Conservation (phyloP, 495 filamentous ascomycete species). For the Penicillium verhagenii region DNA sequence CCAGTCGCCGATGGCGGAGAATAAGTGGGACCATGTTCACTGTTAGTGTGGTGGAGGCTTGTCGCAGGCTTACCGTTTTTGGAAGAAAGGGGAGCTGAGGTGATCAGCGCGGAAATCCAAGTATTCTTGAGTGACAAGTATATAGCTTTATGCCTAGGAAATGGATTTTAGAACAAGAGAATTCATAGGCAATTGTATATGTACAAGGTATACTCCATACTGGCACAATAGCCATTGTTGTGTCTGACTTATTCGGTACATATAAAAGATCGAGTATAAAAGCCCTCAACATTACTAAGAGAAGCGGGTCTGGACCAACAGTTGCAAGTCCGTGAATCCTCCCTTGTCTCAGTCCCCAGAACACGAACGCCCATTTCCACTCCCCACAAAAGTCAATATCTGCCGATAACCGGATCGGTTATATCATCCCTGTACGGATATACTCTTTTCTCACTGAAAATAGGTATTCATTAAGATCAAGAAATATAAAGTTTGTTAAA, state of each 20-base stretch:
- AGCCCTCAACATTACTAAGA: background rate
- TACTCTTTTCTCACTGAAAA: too few relatives aligned
- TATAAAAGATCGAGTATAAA: too few relatives aligned
- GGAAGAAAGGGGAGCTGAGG: background rate
- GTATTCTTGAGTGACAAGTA: too few relatives aligned
- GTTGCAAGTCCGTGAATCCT: too few relatives aligned
- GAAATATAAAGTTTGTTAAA: background rate
- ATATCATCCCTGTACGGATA: too few relatives aligned
- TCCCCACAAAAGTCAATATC: constrained; percentile 4
- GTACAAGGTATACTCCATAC: background rate
- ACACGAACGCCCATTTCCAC: constrained; percentile 5
- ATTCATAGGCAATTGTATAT: too few relatives aligned
- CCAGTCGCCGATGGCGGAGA: constrained; percentile 21
- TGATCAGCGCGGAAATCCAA: constrained; percentile 11
- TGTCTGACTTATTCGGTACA: too few relatives aligned
- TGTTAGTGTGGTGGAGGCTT: constrained; percentile 9
- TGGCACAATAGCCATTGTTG: too few relatives aligned
- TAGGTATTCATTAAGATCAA: too few relatives aligned
- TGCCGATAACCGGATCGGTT: background rate
- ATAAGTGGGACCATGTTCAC: constrained; percentile 11
- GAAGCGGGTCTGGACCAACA: constrained; percentile 3
- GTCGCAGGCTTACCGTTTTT: constrained; percentile 15
- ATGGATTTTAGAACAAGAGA: too few relatives aligned
- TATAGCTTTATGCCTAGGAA: too few relatives aligned
- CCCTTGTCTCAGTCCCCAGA: constrained; percentile 7